Evolutionary conservation across 805 yeast species (phyloP).

Genomic region (Candida xyloterini): DNA sequence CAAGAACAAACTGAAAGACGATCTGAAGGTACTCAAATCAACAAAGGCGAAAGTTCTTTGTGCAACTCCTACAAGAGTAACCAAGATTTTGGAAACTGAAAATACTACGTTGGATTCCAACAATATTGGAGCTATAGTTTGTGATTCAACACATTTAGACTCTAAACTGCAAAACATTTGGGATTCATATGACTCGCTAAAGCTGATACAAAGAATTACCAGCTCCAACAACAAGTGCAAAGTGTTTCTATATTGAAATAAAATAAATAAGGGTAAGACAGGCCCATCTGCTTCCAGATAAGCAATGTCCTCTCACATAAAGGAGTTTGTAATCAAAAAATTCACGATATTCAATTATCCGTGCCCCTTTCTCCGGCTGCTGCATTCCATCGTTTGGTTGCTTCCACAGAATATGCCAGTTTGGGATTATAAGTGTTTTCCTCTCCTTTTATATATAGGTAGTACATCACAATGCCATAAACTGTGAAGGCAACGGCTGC

Average conservation of each 20-base stretch:
- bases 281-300: not conserved
- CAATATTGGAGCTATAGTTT: constrained; percentile 51
- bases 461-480: constrained; percentile 33
- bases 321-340: constrained; percentile 7
- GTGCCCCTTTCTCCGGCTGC: constrained; percentile 38
- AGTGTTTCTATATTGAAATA: constrained; percentile 44
- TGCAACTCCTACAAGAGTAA: constrained; percentile 61
- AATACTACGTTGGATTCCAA: constrained; percentile 38
- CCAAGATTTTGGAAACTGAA: constrained; percentile 44
- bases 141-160: constrained; percentile 63
- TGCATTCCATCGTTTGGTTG: constrained; percentile 43
- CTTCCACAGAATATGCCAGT: constrained; percentile 36
- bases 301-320: no score
- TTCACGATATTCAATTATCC: not conserved
- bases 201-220: constrained; percentile 39
- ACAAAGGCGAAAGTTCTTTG: constrained; percentile 51
- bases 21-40: constrained; percentile 43
- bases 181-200: constrained; percentile 50
- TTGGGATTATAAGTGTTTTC: constrained; percentile 35
- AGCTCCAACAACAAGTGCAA: constrained; percentile 39
- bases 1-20: constrained; percentile 70
- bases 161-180: constrained; percentile 56
- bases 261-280: constrained; percentile 5
- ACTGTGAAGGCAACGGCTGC: constrained; percentile 41
- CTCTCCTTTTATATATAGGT: constrained; percentile 38